Base-by-base conservation (phyloP, 345 rosid species). In the Hypericum androsaemum region DNA sequence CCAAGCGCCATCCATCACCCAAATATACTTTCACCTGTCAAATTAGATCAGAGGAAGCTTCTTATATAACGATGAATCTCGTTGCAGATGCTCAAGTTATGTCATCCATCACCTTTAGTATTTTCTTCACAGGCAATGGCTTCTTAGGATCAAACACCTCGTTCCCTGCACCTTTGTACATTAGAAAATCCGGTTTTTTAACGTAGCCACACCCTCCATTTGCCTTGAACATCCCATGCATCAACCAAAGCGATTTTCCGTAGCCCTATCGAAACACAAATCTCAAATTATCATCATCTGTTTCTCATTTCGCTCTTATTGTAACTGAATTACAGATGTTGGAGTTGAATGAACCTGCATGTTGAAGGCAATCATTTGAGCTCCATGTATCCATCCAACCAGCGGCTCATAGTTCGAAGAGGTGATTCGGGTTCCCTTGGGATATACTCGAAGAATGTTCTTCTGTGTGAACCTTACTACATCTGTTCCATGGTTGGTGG, bases 351-450 rank as follows among this genome's bases (percentile, higher is more conserved):
- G 32, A 56, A 86, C 95, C 88, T 86, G 92, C 95, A 86, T 83
- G 67, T 83, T 86, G 46, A 79, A 81, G 44, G 95, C 95, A 22
- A 86, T 84, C 95, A 86, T 86, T 68, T 83, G 95, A 71, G 86
- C 86, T 64, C 98, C 95, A 56, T 81, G 81, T 65, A 74, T 77
- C 95, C 95, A 83, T 50, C 92, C 81, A 37, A 66, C 66, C 7
- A 77, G 59, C 1, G 95, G 92, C 41, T 78, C 83, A 66, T 77
- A 86, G 66, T 83, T 86, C 14, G 95, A 77, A 39, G 92, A 86
- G 42, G 63, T 57, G 54, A 86, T 69, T 60, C 97, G 76, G 45
- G 73, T 85, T 41, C 95, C 97, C 68, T 88, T 92, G 0, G 98
- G 98, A 48, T 92, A 92, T 51, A 92, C 69, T 66, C 98, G 74